A percentile compares a stretch with the other conserved stretches of the same genome.
Conservation (phyloP, 2,329 filamentous ascomycete genomes). For the Blumeriella jaapii region DNA sequence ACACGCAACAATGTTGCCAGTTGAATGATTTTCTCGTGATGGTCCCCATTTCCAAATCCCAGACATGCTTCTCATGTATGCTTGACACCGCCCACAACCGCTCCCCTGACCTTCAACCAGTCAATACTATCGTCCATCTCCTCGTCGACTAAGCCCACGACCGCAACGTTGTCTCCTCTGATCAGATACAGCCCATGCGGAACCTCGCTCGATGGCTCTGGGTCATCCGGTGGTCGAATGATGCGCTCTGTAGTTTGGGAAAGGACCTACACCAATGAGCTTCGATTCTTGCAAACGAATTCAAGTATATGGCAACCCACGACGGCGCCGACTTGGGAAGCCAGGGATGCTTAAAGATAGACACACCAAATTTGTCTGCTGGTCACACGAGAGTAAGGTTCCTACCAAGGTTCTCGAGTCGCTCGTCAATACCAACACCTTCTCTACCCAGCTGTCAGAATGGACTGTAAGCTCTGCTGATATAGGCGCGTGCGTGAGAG, state of each 20-base stretch:
- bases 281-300: too few species aligned
- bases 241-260: constrained; percentile 77
- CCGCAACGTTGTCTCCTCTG: constrained; percentile 85
- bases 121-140: constrained; percentile 81
- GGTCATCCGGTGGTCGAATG: constrained; percentile 75
- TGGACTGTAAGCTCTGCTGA: constrained; percentile 21
- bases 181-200: constrained; percentile 84
- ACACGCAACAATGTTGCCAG: constrained; percentile 20
- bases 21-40: background rate
- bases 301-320: too few species aligned
- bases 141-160: constrained; percentile 84
- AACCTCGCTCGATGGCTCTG: constrained; percentile 68
- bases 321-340: background rate
- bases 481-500: background rate
- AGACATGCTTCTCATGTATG: constrained; percentile 38
- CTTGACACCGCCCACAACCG: constrained; percentile 74
- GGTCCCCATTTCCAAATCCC: background rate
- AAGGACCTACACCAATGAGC: constrained; percentile 47
- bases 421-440: constrained; percentile 80
- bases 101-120: constrained; percentile 82
- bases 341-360: background rate
- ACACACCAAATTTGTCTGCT: constrained; percentile 74
- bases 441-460: constrained; percentile 50
- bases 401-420: constrained; percentile 83
- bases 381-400: constrained; percentile 74